phyloP scores from a whole-genome alignment of 441 rosid species.

The Mallotus japonicus region DNA sequence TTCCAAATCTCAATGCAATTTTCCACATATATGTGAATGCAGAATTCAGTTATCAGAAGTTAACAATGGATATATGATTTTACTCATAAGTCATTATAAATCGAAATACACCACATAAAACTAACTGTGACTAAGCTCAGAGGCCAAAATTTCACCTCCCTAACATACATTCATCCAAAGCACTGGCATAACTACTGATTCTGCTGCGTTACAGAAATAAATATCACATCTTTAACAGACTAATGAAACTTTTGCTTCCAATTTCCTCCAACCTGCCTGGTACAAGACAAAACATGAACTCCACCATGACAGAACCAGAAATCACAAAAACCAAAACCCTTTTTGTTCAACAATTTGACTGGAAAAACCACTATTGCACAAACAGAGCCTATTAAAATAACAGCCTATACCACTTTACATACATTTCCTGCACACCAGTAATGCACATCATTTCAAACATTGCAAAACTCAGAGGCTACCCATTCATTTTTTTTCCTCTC shows the following conservation, averaged over 20 bases:
- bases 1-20: background rate
- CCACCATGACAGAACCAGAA: background rate
- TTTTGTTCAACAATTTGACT: background rate
- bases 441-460: background rate
- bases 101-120: background rate
- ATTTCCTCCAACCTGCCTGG: no score
- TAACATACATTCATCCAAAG: background rate
- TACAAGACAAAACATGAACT: background rate
- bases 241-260: background rate
- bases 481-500: no score
- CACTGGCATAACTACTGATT: background rate
- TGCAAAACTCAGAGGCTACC: background rate
- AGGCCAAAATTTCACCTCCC: background rate
- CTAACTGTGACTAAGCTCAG: background rate
- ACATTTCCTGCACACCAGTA: no score
- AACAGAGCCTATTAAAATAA: background rate
- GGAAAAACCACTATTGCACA: background rate
- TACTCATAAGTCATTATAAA: background rate
- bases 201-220: background rate
- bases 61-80: background rate
- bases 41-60: background rate
- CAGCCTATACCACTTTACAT: background rate
- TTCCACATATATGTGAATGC: background rate
- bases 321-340: background rate
- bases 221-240: background rate